These are phyloP conservation scores for Saturnispora galanensis DNA, from an alignment of 805 yeast genomes.

Conservation along the genomic window DNA sequence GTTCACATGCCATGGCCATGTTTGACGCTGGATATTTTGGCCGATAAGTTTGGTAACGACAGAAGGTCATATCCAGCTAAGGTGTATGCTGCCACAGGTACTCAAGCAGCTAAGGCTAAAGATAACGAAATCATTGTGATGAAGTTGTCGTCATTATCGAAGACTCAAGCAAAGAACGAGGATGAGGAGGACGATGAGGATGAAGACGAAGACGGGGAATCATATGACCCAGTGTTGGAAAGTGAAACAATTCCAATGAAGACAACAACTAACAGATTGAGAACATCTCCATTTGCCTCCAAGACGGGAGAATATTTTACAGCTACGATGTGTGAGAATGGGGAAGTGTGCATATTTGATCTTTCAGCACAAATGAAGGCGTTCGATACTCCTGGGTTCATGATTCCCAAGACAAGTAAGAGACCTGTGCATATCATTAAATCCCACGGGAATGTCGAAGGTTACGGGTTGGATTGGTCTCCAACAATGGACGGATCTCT, in stretches of 20 bases:
- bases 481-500: slow-evolving; percentile 77
- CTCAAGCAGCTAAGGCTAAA: slow-evolving; percentile 80
- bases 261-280: slow-evolving; percentile 80
- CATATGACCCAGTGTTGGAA: slow-evolving; percentile 79
- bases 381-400: slow-evolving; percentile 79
- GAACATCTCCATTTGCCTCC: slow-evolving; percentile 70
- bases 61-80: slow-evolving; percentile 87
- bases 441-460: slow-evolving; percentile 91
- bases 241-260: slow-evolving; percentile 68
- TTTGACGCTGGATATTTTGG: slow-evolving; percentile 78
- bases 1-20: slow-evolving; percentile 97
- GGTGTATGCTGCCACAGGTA: slow-evolving; percentile 78
- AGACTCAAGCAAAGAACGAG: slow-evolving; percentile 80
- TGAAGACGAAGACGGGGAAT: slow-evolving; percentile 63
- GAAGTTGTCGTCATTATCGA: slow-evolving; percentile 71
- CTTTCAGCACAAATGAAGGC: slow-evolving; percentile 69
- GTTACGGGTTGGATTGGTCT: slow-evolving; percentile 96
- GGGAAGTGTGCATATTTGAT: slow-evolving; percentile 83
- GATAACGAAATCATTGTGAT: slow-evolving; percentile 84
- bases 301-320: slow-evolving; percentile 63
- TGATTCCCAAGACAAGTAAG: slow-evolving; percentile 66
- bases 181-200: slow-evolving; percentile 65
- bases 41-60: slow-evolving; percentile 79
- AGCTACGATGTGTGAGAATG: slow-evolving; percentile 82
- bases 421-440: slow-evolving; percentile 75